phyloP scores from a whole-genome alignment of 23 red algal genomes.

The Agarophyton chilense region DNA sequence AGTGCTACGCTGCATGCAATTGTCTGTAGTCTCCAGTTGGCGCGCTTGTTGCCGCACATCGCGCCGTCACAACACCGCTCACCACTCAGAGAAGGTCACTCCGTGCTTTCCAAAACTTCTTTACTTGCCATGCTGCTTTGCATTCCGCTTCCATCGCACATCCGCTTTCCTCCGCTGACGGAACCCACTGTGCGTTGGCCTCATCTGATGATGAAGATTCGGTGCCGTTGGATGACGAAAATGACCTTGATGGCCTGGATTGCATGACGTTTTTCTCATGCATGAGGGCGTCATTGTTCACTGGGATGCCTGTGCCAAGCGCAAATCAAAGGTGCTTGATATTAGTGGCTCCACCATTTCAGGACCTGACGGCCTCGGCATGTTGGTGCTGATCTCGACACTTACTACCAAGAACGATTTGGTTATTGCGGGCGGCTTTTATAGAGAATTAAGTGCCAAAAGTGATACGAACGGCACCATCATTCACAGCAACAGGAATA shows the following conservation, averaged over 20 bases:
- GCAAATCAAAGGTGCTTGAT: no score
- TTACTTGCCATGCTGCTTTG: neutral
- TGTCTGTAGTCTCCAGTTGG: neutral
- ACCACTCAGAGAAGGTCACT: neutral
- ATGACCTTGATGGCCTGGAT: neutral
- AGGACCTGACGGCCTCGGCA: no score
- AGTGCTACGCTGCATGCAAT: neutral
- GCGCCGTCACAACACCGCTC: neutral
- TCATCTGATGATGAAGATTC: no score
- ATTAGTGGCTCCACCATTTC: no score
- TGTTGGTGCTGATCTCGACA: slow-evolving; percentile 69
- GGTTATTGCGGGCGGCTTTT: slow-evolving; percentile 77
- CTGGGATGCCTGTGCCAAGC: slow-evolving; percentile 78
- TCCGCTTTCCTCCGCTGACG: neutral
- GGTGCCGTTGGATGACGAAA: no score
- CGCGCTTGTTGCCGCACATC: neutral
- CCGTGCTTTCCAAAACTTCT: neutral
- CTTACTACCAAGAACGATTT: slow-evolving; percentile 58
- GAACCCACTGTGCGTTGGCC: no score
- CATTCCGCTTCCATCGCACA: neutral
- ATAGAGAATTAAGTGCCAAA: slow-evolving; percentile 74
- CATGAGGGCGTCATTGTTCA: slow-evolving; percentile 68
- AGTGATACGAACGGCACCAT: slow-evolving; percentile 59
- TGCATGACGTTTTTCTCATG: slow-evolving; percentile 79
- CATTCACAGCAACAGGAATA: slow-evolving; percentile 62